Evolutionary conservation across 2,329 filamentous ascomycete species (phyloP).

Genomic region (Cladobotryum mycophilum): DNA sequence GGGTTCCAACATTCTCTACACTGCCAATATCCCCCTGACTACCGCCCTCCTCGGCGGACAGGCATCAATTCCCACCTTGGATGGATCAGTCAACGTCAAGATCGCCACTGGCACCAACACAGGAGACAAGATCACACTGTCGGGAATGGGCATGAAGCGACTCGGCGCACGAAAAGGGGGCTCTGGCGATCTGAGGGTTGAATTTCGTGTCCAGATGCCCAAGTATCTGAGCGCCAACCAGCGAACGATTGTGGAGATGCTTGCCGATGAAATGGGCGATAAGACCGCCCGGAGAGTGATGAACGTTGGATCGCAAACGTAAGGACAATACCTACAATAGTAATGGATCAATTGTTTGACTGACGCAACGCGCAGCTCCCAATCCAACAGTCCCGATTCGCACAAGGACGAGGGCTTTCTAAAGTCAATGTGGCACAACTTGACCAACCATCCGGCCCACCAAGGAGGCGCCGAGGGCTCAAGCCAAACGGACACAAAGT

Average conservation of each 20-base stretch:
- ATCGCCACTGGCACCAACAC: constrained; percentile 87
- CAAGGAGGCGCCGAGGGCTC: constrained; percentile 29
- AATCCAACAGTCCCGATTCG: constrained; percentile 32
- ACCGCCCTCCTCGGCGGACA: constrained; percentile 90
- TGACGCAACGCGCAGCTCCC: constrained; percentile 1
- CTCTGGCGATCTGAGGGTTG: constrained; percentile 80
- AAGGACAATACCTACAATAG: constrained; percentile 13
- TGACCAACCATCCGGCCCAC: constrained; percentile 69
- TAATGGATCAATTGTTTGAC: not conserved
- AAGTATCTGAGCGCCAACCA: constrained; percentile 91
- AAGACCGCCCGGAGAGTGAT: constrained; percentile 88
- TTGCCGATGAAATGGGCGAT: constrained; percentile 93
- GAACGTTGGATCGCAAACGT: constrained; percentile 54
- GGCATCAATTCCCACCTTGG: constrained; percentile 80
- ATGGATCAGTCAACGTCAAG: constrained; percentile 84
- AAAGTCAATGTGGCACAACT: constrained; percentile 86
- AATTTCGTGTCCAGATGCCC: constrained; percentile 93
- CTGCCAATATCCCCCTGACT: constrained; percentile 82
- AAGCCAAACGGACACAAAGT: constrained; percentile 9
- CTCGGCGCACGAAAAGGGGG: constrained; percentile 60
- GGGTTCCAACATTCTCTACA: constrained; percentile 89
- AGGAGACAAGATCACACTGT: constrained; percentile 82
- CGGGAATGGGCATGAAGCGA: constrained; percentile 91
- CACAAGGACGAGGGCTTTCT: constrained; percentile 85
- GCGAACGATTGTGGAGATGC: constrained; percentile 86